Base-by-base conservation (phyloP, 2,329 filamentous ascomycete species). In the Lachnum nothofagi region DNA sequence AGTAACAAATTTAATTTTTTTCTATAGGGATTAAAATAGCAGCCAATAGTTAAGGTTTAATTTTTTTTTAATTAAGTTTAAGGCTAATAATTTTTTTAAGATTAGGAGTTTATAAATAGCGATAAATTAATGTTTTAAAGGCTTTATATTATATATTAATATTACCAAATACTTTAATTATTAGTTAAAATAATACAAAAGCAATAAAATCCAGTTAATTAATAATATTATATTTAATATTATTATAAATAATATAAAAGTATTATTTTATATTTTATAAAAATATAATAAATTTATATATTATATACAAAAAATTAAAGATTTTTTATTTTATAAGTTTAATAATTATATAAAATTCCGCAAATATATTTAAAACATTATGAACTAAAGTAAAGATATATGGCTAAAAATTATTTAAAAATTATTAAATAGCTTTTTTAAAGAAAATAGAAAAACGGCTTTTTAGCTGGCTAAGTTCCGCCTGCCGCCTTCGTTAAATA, bases 51-150 rank as follows among this genome's bases (percentile, higher is more conserved):
- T 20, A 53, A 19, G 39, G 27, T 12, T 25, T 59, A 35, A 9
- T 54, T 3, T 61, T 53, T 58, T 67, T 42, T 46, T 52, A 24
- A 51, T 67, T 41, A 61, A 66, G 49, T 62, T 65, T 51, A 63
- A 61, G 31, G 63, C 60, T 14, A 61, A 66, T 14, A 59, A 62
- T 12, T 55, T 55, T 27, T n/a, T 8, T 33, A 53, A 51, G 24
- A 35, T 33, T 33, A 65, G 62, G 1, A 63, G 48, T 44, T 14
- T 70, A 40, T 67, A 60, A 63, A 64, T 63, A 2, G 64, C 65
- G 8, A 67, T 63, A 2, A 70, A 71, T 48, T 61, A 70, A 55
- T 68, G 64, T 48, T 57, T 68, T 23, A 63, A 65, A 1, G 64
- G 46, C 0, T 60, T 65, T 1, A 48, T 62, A 17, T 49, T 63